phyloP scores from a whole-genome alignment of 495 filamentous ascomycete genomes.

The Cercophora samala region DNA sequence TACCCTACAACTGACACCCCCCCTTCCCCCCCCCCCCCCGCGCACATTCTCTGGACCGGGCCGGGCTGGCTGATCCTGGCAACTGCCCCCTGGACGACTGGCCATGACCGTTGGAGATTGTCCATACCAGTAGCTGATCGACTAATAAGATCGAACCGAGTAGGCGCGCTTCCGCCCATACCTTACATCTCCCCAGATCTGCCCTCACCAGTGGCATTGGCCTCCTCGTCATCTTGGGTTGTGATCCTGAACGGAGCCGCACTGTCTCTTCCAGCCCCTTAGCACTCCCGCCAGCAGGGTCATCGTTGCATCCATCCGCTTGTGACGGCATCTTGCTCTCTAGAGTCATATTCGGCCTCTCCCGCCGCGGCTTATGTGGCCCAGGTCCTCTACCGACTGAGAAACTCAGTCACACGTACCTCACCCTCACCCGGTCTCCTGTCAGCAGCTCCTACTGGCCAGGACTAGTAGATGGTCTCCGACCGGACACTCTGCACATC shows the following conservation, averaged over 20 bases:
- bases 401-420: constrained; percentile 16
- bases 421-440: constrained; percentile 8
- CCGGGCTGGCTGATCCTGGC: constrained; percentile 29
- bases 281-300: constrained; percentile 11
- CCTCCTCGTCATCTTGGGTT: constrained; percentile 10
- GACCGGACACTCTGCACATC: constrained; percentile 15
- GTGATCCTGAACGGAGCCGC: constrained; percentile 8
- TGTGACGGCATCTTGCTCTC: constrained; percentile 16
- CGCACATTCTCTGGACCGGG: constrained; percentile 24
- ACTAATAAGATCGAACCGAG: constrained; percentile 30
- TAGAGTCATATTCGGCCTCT: constrained; percentile 21
- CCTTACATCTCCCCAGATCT: constrained; percentile 19
- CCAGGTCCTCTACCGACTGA: constrained; percentile 15
- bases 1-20: constrained; percentile 19
- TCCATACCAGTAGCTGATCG: constrained; percentile 26
- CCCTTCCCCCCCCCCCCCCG: constrained; percentile 19
- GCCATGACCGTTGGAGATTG: constrained; percentile 23
- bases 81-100: constrained; percentile 20
- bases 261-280: constrained; percentile 6
- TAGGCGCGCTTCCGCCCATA: constrained; percentile 18
- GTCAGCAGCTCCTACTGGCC: constrained; percentile 7
- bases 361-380: constrained; percentile 14
- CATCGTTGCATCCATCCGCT: constrained; percentile 22
- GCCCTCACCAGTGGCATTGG: constrained; percentile 15
- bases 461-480: neutral